A percentile compares a stretch with the other conserved stretches of the same genome.
Evolutionary conservation across 305 asterid species (phyloP).

Genomic region (Fraxinus nigra): DNA sequence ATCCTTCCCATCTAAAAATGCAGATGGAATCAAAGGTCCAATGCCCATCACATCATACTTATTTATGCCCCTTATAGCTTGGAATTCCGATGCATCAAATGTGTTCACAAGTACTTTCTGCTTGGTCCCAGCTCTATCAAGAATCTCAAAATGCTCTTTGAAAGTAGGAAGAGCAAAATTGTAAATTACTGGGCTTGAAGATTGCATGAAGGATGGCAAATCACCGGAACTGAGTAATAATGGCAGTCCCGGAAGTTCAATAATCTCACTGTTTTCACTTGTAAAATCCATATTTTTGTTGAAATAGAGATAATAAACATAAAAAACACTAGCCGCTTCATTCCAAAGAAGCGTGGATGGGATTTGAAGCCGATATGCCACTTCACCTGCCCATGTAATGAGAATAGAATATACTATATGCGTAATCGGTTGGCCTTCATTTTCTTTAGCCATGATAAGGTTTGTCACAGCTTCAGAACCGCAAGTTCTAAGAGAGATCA

Average conservation of each 20-base stretch:
- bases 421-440: constrained; percentile 26
- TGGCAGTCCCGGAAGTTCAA: constrained; percentile 43
- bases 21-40: constrained; percentile 29
- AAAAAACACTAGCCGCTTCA: constrained; percentile 45
- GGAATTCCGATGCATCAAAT: constrained; percentile 27
- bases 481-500: neutral
- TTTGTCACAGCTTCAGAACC: constrained; percentile 13
- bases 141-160: constrained; percentile 2
- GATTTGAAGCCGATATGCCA: constrained; percentile 24
- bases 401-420: constrained; percentile 33
- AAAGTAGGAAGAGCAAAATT: neutral
- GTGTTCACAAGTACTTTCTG: constrained; percentile 25
- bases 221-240: neutral
- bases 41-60: constrained; percentile 15
- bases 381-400: constrained; percentile 45
- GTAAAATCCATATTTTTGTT: constrained; percentile 18
- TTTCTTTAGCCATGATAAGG: constrained; percentile 4
- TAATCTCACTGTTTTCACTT: neutral
- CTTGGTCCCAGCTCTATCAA: neutral
- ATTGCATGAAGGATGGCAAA: neutral
- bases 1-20: constrained; percentile 12
- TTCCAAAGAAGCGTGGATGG: constrained; percentile 52
- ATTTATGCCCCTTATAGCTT: neutral
- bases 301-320: constrained; percentile 31
- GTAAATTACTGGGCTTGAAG: neutral